Evolutionary conservation across 108 stramenopile species (phyloP).

Genomic region (Schizochytrium sp.): DNA sequence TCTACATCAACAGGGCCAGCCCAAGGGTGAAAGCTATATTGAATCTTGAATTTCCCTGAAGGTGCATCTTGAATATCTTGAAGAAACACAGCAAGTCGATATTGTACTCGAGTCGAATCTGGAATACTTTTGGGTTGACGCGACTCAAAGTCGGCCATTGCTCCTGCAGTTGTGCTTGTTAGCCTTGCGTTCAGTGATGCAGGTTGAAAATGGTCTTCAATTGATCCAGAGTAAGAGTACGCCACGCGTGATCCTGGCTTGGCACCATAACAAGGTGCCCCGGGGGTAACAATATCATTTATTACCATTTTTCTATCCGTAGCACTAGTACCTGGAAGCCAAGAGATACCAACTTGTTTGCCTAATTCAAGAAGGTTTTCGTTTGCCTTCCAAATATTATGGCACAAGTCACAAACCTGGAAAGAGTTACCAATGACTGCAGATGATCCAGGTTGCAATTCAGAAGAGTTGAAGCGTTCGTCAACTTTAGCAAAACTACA

Average conservation of each 20-base stretch:
- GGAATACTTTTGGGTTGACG: constrained; percentile 3
- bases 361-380: neutral
- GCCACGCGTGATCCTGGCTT: neutral
- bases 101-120: neutral
- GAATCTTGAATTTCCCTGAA: neutral
- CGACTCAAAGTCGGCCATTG: neutral
- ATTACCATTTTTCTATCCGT: neutral
- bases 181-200: neutral
- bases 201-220: neutral
- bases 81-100: neutral
- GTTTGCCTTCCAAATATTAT: constrained; percentile 23
- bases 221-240: neutral
- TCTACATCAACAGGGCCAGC: neutral
- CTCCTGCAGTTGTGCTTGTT: constrained; percentile 19
- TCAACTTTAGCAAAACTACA: neutral
- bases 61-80: neutral
- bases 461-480: neutral
- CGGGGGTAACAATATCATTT: neutral
- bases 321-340: neutral
- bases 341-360: constrained; percentile 6
- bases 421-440: neutral
- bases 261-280: constrained; percentile 1
- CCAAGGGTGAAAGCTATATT: constrained; percentile 40
- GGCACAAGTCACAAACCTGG: constrained; percentile 27
- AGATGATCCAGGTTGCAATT: neutral